Percentiles rank a stretch among this genome's conserved stretches.
Conservation (phyloP, 1,139 yeast species). For the Debaryomyces robertsiae region DNA sequence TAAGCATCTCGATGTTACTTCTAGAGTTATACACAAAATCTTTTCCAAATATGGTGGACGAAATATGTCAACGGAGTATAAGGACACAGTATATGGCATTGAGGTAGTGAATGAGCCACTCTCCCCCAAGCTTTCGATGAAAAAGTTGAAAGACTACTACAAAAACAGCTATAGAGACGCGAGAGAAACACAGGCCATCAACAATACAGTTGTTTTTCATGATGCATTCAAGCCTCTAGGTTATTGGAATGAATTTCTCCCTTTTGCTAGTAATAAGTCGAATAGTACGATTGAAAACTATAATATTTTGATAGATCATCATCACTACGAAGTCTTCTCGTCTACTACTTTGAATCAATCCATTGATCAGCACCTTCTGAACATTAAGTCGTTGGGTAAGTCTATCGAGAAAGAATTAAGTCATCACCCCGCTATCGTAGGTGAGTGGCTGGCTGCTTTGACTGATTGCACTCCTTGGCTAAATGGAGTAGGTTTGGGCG, state of each 20-base stretch:
- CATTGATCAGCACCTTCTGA: constrained; percentile 40
- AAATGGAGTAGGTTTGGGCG: constrained; percentile 61
- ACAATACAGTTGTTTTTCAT: constrained; percentile 55
- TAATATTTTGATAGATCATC: constrained; percentile 61
- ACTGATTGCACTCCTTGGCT: constrained; percentile 71
- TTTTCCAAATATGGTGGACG: constrained; percentile 46
- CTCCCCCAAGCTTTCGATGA: constrained; percentile 42
- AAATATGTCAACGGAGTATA: constrained; percentile 31
- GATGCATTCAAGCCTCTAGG: constrained; percentile 58
- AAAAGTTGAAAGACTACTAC: constrained; percentile 43
- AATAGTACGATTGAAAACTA: constrained; percentile 26
- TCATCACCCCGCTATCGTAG: constrained; percentile 56
- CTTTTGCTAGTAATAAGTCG: constrained; percentile 19
- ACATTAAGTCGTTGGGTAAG: constrained; percentile 39
- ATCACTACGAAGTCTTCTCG: constrained; percentile 63
- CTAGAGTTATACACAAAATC: constrained; percentile 45
- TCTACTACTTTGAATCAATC: constrained; percentile 39
- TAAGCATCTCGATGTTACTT: constrained; percentile 45
- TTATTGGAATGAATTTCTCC: constrained; percentile 52
- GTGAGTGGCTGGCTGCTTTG: constrained; percentile 67
- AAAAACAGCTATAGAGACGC: constrained; percentile 41
- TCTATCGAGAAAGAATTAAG: constrained; percentile 36
- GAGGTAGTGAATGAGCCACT: constrained; percentile 72
- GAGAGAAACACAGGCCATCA: constrained; percentile 34
- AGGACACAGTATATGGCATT: constrained; percentile 58